Conservation (phyloP, 768 basidiomycete species). For the Trametes maxima region DNA sequence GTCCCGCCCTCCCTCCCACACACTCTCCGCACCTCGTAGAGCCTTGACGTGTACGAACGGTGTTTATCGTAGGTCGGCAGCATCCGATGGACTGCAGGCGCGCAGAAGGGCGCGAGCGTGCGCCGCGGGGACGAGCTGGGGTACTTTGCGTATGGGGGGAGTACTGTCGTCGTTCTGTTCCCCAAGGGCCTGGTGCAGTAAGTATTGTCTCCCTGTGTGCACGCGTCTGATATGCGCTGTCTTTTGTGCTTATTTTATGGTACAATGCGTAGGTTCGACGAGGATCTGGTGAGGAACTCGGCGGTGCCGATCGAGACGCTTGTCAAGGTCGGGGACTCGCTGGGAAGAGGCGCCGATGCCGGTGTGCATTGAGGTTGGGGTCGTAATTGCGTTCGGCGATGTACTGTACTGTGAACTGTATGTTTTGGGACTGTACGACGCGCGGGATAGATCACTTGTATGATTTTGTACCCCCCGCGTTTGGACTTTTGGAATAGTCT, state of each 20-base stretch:
- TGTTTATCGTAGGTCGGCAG: slow-evolving; percentile 49
- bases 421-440: no score
- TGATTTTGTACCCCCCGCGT: no score
- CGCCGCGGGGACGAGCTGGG: slow-evolving; percentile 70
- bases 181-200: slow-evolving; percentile 52
- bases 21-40: not conserved
- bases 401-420: no score
- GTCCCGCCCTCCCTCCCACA: slow-evolving; percentile 1
- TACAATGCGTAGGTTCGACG: slow-evolving; percentile 48
- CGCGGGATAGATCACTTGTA: no score
- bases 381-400: no score
- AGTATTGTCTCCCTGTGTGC: slow-evolving; percentile 24
- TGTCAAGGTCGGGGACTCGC: slow-evolving; percentile 49
- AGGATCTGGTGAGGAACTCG: slow-evolving; percentile 62
- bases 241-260: not conserved
- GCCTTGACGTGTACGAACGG: not conserved
- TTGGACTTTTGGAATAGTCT: no score
- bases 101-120: slow-evolving; percentile 50
- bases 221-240: not conserved
- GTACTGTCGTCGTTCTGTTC: slow-evolving; percentile 65
- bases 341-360: slow-evolving; percentile 3
- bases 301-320: slow-evolving; percentile 61
- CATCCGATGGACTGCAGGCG: slow-evolving; percentile 63
- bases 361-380: not conserved
- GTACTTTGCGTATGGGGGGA: slow-evolving; percentile 77